Percentiles rank a stretch among this genome's conserved stretches.
Conservation (phyloP, 352 stramenopile species). For the Blastocystis sp. region DNA sequence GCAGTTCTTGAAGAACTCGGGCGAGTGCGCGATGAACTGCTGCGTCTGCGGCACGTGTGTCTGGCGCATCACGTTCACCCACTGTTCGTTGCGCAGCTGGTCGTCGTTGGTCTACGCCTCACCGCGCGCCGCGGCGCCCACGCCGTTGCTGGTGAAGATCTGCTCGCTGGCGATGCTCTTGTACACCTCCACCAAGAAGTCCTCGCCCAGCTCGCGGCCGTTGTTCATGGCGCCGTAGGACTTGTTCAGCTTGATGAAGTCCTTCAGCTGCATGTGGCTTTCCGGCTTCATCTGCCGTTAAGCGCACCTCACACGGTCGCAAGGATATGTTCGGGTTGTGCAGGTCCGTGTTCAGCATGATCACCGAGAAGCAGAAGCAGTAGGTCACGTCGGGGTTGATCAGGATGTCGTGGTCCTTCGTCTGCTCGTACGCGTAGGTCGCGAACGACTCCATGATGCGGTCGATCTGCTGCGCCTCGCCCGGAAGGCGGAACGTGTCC, state of each 20-base stretch:
- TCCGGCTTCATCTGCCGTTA: constrained; percentile 67
- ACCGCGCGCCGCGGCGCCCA: background rate
- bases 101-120: constrained; percentile 12
- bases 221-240: constrained; percentile 88
- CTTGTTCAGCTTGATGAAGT: constrained; percentile 84
- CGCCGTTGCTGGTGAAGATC: constrained; percentile 57
- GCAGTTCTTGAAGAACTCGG: constrained; percentile 57
- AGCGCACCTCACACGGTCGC: background rate
- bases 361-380: constrained; percentile 78
- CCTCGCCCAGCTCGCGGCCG: constrained; percentile 85
- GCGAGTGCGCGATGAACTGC: constrained; percentile 65
- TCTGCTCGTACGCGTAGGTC: constrained; percentile 57
- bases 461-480: constrained; percentile 96
- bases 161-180: constrained; percentile 75
- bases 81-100: constrained; percentile 64
- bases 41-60: constrained; percentile 15
- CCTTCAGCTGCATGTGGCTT: constrained; percentile 71
- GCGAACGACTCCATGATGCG: constrained; percentile 75
- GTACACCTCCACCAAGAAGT: constrained; percentile 84
- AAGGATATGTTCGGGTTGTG: constrained; percentile 78
- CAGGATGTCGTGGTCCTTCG: constrained; percentile 56
- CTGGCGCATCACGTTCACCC: constrained; percentile 67
- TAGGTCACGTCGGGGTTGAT: constrained; percentile 69
- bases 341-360: constrained; percentile 85
- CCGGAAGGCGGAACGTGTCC: constrained; percentile 87